Evolutionary conservation across 305 asterid genomes (phyloP).

Genomic region (Fraxinus angustifolia): DNA sequence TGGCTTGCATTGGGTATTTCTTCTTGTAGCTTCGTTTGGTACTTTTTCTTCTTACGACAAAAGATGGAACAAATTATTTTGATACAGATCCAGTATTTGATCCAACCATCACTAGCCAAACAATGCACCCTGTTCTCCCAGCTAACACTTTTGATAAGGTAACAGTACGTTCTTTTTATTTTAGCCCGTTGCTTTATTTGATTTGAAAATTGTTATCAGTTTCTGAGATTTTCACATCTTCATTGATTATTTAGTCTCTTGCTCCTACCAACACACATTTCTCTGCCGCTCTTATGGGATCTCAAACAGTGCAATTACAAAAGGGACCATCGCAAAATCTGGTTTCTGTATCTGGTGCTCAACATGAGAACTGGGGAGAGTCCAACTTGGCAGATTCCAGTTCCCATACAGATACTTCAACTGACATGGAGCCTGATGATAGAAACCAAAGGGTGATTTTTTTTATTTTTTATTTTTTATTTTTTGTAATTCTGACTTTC

Average conservation of each 20-base stretch:
- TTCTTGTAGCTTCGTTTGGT: not conserved
- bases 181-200: not conserved
- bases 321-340: conserved; percentile 39
- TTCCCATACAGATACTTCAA: conserved; percentile 79
- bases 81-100: conserved; percentile 48
- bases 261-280: conserved; percentile 40
- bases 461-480: too few relatives aligned
- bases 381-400: conserved; percentile 88
- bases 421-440: conserved; percentile 76
- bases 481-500: not conserved
- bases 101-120: conserved; percentile 42
- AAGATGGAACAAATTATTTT: conserved; percentile 20
- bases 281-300: conserved; percentile 34
- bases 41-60: conserved; percentile 12
- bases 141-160: conserved; percentile 46
- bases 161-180: conserved; percentile 13
- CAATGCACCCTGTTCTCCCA: conserved; percentile 34
- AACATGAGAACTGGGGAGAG: conserved; percentile 85
- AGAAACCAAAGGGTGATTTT: conserved; percentile 54
- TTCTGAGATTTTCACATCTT: conserved; percentile 16
- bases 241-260: conserved; percentile 35
- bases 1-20: not conserved
- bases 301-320: conserved; percentile 49
- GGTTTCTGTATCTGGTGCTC: conserved; percentile 43
- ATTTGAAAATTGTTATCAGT: conserved; percentile 1